Conservation (phyloP, 2,329 filamentous ascomycete genomes). For the Colletotrichum viniferum region DNA sequence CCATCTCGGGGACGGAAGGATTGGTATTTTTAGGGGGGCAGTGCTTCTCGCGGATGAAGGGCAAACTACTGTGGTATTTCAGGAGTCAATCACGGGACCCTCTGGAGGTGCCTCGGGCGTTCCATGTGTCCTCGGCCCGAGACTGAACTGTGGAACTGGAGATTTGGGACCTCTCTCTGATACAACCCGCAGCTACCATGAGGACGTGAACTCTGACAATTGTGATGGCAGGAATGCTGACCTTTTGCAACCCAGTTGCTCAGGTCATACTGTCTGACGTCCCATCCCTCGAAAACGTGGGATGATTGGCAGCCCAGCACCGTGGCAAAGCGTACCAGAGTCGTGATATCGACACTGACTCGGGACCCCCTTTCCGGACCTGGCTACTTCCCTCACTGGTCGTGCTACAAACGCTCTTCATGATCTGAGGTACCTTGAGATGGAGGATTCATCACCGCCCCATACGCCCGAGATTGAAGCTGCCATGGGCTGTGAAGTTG, state of each 20-base stretch:
- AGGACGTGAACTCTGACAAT: neutral
- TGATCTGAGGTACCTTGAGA: neutral
- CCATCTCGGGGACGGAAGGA: neutral
- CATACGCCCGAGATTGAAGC: neutral
- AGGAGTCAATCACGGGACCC: neutral
- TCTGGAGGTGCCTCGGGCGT: neutral
- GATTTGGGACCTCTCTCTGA: neutral
- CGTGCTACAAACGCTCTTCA: neutral
- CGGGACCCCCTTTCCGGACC: neutral
- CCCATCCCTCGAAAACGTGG: neutral
- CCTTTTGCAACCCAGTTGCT: neutral
- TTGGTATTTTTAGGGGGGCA: neutral
- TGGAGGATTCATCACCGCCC: neutral
- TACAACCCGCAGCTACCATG: neutral
- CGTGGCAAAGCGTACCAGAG: neutral
- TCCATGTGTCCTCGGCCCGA: neutral
- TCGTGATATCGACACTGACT: neutral
- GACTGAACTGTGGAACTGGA: neutral
- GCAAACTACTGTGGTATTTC: neutral
- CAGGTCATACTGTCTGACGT: slow-evolving; percentile 5
- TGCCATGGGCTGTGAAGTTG: neutral
- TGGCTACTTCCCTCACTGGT: neutral
- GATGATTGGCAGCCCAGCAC: neutral
- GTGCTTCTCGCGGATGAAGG: neutral
- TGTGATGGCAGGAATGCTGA: neutral